These are phyloP conservation scores for Chrysanthemum seticuspe DNA, from an alignment of 129 eudicot genomes.

Conservation along the genomic window DNA sequence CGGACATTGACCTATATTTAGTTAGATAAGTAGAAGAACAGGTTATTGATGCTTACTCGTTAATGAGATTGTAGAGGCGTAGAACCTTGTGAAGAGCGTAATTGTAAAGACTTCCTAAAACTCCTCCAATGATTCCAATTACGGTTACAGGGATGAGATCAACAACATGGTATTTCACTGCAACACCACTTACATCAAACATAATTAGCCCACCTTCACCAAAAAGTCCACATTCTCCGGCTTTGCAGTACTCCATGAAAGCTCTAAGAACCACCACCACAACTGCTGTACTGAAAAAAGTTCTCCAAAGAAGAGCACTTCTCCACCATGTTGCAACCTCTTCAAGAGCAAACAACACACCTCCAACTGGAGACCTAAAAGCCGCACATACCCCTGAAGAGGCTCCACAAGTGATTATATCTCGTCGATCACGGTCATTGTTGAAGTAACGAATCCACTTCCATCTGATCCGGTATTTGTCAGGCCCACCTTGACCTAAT, in stretches of 20 bases:
- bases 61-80: conserved; percentile 88
- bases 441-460: conserved; percentile 91
- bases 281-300: conserved; percentile 93
- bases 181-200: conserved; percentile 85
- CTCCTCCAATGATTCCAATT: conserved; percentile 86
- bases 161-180: conserved; percentile 62
- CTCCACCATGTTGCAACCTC: conserved; percentile 99
- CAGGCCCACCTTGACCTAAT: conserved; percentile 96
- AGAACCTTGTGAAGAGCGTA: conserved; percentile 79
- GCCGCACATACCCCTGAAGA: conserved; percentile 98
- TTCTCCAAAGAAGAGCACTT: conserved; percentile 97
- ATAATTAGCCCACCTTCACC: conserved; percentile 95
- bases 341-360: conserved; percentile 91
- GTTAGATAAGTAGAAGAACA: background rate
- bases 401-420: conserved; percentile 90
- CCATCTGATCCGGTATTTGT: conserved; percentile 81
- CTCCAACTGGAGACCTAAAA: conserved; percentile 93
- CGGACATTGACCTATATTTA: background rate
- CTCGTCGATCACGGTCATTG: conserved; percentile 92
- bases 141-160: conserved; percentile 76
- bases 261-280: conserved; percentile 95
- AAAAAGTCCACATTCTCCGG: conserved; percentile 86
- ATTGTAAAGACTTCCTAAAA: conserved; percentile 92
- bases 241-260: conserved; percentile 73
- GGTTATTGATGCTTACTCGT: conserved; percentile 58